Evolutionary conservation across 2,329 filamentous ascomycete genomes (phyloP).

Genomic region (Fusarium phyllophilum): DNA sequence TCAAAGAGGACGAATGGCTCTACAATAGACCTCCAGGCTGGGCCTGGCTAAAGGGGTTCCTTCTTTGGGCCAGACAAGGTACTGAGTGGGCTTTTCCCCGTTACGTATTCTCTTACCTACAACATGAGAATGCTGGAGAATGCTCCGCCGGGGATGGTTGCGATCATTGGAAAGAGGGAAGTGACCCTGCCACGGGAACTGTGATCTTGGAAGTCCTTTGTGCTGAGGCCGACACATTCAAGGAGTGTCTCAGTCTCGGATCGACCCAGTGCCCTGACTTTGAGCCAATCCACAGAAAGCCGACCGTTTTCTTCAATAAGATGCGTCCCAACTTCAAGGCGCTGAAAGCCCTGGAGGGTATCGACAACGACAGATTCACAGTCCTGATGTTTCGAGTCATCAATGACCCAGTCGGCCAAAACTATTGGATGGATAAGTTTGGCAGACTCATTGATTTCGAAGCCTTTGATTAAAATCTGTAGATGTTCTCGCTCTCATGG

Average conservation of each 20-base stretch:
- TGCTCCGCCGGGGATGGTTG: background rate
- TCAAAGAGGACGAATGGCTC: background rate
- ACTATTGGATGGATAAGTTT: background rate
- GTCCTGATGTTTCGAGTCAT: background rate
- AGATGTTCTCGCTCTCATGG: too few relatives aligned
- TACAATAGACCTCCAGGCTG: background rate
- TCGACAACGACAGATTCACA: background rate
- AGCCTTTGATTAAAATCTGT: background rate
- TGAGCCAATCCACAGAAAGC: background rate
- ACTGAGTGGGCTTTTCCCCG: background rate
- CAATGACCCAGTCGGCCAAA: background rate
- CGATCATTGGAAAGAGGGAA: background rate
- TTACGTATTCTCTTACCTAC: background rate
- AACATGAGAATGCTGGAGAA: background rate
- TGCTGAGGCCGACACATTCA: background rate
- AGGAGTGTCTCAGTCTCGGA: background rate
- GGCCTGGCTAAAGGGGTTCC: background rate
- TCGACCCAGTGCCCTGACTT: background rate
- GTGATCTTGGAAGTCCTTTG: background rate
- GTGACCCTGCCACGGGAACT: background rate
- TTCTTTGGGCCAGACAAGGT: background rate
- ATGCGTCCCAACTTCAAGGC: background rate
- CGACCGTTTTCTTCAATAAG: background rate
- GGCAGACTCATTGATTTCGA: background rate
- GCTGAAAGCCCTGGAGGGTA: background rate